Evolutionary conservation across 1,139 yeast genomes (phyloP), one percentile per base, ranked within the genome.

Genomic region (Suhomyces bribrorum): DNA sequence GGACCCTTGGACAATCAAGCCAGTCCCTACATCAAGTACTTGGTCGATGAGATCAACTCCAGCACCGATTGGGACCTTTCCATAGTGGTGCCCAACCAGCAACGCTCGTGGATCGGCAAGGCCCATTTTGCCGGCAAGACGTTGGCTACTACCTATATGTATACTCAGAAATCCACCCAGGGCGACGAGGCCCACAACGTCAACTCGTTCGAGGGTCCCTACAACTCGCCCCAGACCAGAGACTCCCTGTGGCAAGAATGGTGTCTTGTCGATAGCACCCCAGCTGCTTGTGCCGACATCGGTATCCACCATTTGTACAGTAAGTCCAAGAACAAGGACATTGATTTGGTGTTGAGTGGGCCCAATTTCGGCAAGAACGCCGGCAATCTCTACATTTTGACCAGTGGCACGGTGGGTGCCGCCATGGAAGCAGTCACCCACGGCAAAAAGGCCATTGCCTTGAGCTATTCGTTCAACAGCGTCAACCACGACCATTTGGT

Each of bases 371-470:
- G 98, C 18, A 79, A 95, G 56, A 92, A 92, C 61, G 82, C 96
- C 2, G 79, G 92, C 26, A 88, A 94, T n/a, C 77, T 92, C 32
- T 92, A 89, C 59, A 86, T 89, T 41, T 76, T 92, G 54, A 81
- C 96, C 8, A 83, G 94, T 51, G 98, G 98, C n/a, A 92, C 98
- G 1, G 86, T 92, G 18, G 98, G 98, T 17, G 97, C 96, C 1
- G 95, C 97, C 0, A 80, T 90, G 89, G 98, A 92, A 62, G 95
- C 92, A 1, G 87, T 86, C 2, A 78, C 92, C 31, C 83, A 87
- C 44, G 90, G 89, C 1, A 76, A 76, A 26, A 81, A 74, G 51
- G 69, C 96, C 3, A 73, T 92, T 45, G 97, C 96, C 2, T 56
- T 92, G 32, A 86, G 95, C 29, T 92, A 80, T 70, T 92, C 95